Conservation (phyloP, 129 eudicot genomes). For the Artemisia annua region DNA sequence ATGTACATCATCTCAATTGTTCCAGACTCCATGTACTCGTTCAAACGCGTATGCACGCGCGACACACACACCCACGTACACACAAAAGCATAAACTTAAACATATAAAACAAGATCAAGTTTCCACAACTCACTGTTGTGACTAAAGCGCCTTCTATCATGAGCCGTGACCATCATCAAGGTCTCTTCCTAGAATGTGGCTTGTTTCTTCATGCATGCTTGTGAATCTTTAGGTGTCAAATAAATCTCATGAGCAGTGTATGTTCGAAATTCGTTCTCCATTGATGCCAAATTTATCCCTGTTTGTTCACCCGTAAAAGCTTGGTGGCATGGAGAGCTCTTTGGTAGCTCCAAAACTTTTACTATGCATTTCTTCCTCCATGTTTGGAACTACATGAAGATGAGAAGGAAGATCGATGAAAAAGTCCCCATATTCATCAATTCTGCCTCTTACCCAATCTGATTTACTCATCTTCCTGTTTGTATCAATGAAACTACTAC, state of each 20-base stretch:
- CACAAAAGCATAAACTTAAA: not conserved
- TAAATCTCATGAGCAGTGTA: constrained; percentile 40
- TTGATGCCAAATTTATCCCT: no score
- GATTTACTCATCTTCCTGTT: constrained; percentile 39
- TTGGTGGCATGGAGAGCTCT: constrained; percentile 40
- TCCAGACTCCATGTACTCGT: constrained; percentile 8
- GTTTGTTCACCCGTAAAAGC: constrained; percentile 37
- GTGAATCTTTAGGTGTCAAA: constrained; percentile 36
- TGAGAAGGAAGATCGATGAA: no score
- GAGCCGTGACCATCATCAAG: constrained; percentile 25
- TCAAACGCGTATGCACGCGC: not conserved
- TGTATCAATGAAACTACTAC: constrained; percentile 50
- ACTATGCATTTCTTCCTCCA: no score
- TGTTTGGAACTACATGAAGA: no score
- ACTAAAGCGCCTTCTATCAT: constrained; percentile 54
- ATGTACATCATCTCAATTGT: constrained; percentile 32
- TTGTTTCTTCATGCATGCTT: constrained; percentile 31
- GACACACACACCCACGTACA: not conserved
- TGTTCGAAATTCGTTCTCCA: no score
- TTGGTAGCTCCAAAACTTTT: constrained; percentile 57
- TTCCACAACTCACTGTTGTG: constrained; percentile 44
- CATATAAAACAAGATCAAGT: constrained; percentile 22
- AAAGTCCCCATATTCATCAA: no score
- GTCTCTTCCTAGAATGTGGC: constrained; percentile 9
- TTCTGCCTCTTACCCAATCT: constrained; percentile 44